These are phyloP conservation scores for Eurotiales sp. DNA, from an alignment of 2,329 filamentous ascomycete genomes.

Conservation along the genomic window DNA sequence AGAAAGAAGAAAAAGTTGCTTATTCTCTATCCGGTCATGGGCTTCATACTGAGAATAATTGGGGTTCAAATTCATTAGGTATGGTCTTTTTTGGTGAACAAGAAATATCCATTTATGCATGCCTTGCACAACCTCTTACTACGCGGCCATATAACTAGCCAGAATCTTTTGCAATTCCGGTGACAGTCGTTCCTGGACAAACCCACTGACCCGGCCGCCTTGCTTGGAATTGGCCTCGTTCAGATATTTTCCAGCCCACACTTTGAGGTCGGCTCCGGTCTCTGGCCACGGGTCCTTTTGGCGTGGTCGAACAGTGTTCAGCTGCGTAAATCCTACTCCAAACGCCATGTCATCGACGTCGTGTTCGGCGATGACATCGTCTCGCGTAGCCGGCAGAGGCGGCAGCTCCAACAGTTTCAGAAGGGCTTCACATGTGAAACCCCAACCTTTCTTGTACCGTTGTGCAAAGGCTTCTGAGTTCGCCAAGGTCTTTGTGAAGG, in stretches of 20 bases:
- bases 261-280: conserved; percentile 69
- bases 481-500: conserved; percentile 85
- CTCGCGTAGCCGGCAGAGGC: conserved; percentile 66
- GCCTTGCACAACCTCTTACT: conserved; percentile 2
- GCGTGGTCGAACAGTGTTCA: conserved; percentile 81
- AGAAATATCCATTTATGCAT: neutral
- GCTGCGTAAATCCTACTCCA: conserved; percentile 86
- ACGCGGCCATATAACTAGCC: conserved; percentile 42
- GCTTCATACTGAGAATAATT: neutral
- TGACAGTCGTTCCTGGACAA: conserved; percentile 67
- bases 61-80: conserved; percentile 8
- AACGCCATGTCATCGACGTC: conserved; percentile 95
- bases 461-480: conserved; percentile 80
- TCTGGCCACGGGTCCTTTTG: conserved; percentile 80
- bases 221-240: conserved; percentile 72
- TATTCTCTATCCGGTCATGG: neutral
- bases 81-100: neutral
- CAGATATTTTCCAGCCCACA: conserved; percentile 79
- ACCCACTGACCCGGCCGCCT: conserved; percentile 65
- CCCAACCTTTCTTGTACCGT: conserved; percentile 85
- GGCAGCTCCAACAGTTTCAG: conserved; percentile 87
- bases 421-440: conserved; percentile 81
- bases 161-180: conserved; percentile 53
- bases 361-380: conserved; percentile 77
- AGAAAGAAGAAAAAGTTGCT: neutral